A percentile compares a stretch with the other conserved stretches of the same genome.
These are phyloP conservation scores for Bipolaris victoriae DNA, from an alignment of 2,329 filamentous ascomycete species.

Conservation along the genomic window DNA sequence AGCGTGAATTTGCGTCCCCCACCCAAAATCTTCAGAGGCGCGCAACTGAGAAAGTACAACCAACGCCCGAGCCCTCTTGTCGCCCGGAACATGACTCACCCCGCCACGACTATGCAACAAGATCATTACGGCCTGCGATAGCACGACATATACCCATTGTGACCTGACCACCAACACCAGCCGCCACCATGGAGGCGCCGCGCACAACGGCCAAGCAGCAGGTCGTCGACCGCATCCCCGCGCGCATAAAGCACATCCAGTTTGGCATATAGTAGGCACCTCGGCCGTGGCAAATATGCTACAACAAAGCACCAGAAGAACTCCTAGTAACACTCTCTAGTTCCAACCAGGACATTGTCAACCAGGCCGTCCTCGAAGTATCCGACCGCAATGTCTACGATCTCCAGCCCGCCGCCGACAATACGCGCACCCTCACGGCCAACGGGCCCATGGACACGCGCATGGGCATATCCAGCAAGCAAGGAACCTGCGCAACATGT, in stretches of 20 bases:
- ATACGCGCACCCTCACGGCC: slow-evolving; percentile 70
- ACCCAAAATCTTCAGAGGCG: slow-evolving; percentile 28
- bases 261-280: slow-evolving; percentile 80
- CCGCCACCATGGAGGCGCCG: slow-evolving; percentile 30
- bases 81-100: slow-evolving; percentile 31
- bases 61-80: background rate
- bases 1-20: slow-evolving; percentile 22
- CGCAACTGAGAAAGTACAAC: slow-evolving; percentile 23
- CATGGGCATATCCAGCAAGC: slow-evolving; percentile 88
- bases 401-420: slow-evolving; percentile 67
- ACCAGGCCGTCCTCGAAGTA: slow-evolving; percentile 92
- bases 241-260: slow-evolving; percentile 90
- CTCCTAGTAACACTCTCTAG: slow-evolving; percentile 52
- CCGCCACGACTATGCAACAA: slow-evolving; percentile 27
- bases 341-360: slow-evolving; percentile 92
- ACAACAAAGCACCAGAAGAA: background rate
- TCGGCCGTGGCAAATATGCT: background rate
- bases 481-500: slow-evolving; percentile 80
- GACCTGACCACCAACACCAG: background rate
- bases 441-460: slow-evolving; percentile 88
- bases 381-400: slow-evolving; percentile 96
- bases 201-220: slow-evolving; percentile 72
- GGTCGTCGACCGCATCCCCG: slow-evolving; percentile 85
- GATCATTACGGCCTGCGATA: slow-evolving; percentile 21
- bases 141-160: slow-evolving; percentile 11